These are phyloP conservation scores for Cercospora janseana DNA, from an alignment of 2,329 filamentous ascomycete species.

Conservation along the genomic window DNA sequence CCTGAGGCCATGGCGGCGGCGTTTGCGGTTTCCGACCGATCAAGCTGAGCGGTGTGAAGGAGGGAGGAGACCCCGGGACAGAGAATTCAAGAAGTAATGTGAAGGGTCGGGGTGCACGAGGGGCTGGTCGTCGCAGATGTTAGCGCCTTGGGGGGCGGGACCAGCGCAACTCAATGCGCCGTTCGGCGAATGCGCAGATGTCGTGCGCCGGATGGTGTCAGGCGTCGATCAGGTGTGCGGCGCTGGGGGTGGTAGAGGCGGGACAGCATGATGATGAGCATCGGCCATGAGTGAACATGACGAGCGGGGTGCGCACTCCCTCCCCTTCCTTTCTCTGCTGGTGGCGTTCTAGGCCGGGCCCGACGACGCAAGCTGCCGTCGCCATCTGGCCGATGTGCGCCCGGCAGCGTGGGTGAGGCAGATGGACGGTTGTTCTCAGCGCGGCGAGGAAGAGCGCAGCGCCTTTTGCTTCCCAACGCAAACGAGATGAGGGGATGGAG, in stretches of 20 bases:
- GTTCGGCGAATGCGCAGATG: background rate
- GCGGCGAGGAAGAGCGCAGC: conserved; percentile 3
- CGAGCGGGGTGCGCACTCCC: too few relatives aligned
- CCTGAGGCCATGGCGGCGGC: conserved; percentile 21
- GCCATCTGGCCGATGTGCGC: conserved; percentile 9
- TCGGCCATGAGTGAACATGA: background rate
- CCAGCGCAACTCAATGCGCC: conserved; percentile 4
- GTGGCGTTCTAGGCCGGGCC: conserved; percentile 17
- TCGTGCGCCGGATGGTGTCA: background rate
- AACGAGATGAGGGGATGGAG: background rate
- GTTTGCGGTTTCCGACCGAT: too few relatives aligned
- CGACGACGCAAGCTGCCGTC: background rate
- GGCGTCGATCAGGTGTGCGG: conserved; percentile 4
- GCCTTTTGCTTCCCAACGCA: conserved; percentile 8
- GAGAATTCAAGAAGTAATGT: background rate
- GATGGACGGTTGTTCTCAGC: conserved; percentile 15
- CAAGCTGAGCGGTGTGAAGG: background rate
- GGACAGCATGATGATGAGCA: background rate
- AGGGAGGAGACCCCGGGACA: background rate
- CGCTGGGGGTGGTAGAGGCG: too few relatives aligned
- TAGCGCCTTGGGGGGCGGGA: conserved; percentile 1
- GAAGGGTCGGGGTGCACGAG: background rate
- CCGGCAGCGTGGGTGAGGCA: conserved; percentile 16
- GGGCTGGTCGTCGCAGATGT: background rate
- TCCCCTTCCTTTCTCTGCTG: too few relatives aligned